Conservation (phyloP, 257 asterid genomes). For the Primulina huaijiensis region DNA sequence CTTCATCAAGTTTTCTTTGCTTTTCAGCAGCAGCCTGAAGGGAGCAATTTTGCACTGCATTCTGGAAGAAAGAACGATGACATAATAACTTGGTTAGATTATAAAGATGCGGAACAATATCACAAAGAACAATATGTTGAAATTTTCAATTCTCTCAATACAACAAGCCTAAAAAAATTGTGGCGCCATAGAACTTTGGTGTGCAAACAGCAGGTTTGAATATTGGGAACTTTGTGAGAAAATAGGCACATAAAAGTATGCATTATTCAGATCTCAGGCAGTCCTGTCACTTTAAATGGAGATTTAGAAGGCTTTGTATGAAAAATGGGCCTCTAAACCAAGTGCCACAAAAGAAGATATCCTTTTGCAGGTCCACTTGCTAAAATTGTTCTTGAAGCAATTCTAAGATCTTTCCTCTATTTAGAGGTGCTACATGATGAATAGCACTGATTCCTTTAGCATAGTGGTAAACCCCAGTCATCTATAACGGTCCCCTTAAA, state of each 20-base stretch:
- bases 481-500: neutral
- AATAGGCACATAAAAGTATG: conserved; percentile 1
- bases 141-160: conserved; percentile 10
- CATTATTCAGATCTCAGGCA: conserved; percentile 5
- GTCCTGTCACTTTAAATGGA: neutral
- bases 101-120: neutral
- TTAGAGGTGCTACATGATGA: neutral
- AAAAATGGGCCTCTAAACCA: neutral
- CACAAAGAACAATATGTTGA: neutral
- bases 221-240: neutral
- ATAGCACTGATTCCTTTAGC: neutral
- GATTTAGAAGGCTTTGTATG: conserved; percentile 4
- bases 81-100: conserved; percentile 16
- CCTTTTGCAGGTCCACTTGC: conserved; percentile 3
- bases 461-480: neutral
- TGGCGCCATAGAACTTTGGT: neutral
- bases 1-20: conserved; percentile 62
- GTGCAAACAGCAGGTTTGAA: conserved; percentile 7
- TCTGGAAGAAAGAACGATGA: conserved; percentile 40
- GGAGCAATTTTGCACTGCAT: conserved; percentile 60
- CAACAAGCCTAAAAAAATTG: conserved; percentile 2
- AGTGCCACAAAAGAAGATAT: neutral
- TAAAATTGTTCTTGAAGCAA: neutral
- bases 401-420: conserved; percentile 8
- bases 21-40: conserved; percentile 65